Conservation (phyloP, 331 rosid species). For the Pyrus hybrid region DNA sequence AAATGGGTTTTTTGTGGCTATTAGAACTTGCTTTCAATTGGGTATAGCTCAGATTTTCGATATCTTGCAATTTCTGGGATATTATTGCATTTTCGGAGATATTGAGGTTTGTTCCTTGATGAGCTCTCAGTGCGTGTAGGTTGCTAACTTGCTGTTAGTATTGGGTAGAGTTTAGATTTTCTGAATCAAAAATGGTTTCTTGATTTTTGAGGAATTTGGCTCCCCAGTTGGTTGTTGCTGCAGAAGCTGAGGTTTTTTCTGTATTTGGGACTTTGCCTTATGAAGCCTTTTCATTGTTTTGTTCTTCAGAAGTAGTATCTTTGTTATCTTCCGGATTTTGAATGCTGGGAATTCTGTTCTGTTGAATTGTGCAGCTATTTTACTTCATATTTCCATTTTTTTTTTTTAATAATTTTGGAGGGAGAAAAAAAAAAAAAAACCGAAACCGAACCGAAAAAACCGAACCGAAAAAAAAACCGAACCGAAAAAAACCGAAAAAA, state of each 20-base stretch:
- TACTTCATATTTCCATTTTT: no score
- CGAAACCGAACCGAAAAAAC: no score
- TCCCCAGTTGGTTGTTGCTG: not conserved
- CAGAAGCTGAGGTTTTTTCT: slow-evolving; percentile 4
- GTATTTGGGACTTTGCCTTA: not conserved
- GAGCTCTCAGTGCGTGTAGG: not conserved
- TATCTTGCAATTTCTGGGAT: not conserved
- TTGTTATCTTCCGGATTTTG: not conserved
- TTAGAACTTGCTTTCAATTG: slow-evolving; percentile 4
- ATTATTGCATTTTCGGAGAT: not conserved
- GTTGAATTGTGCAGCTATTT: slow-evolving; percentile 9
- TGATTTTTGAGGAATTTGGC: slow-evolving; percentile 8
- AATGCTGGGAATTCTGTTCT: slow-evolving; percentile 4
- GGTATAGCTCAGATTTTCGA: not conserved
- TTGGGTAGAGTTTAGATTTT: slow-evolving; percentile 4
- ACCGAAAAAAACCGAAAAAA: no score
- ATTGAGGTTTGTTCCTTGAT: not conserved
- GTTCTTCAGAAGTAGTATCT: slow-evolving; percentile 1
- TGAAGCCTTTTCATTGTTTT: not conserved
- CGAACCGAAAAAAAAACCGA: no score
- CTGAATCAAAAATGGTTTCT: not conserved
- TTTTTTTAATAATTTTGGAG: no score
- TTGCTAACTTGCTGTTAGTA: not conserved
- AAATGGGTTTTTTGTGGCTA: slow-evolving; percentile 22
- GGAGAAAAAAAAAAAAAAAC: no score